Conservation (phyloP, 1,284 basidiomycete species). For the Puccinia brachypodii region DNA sequence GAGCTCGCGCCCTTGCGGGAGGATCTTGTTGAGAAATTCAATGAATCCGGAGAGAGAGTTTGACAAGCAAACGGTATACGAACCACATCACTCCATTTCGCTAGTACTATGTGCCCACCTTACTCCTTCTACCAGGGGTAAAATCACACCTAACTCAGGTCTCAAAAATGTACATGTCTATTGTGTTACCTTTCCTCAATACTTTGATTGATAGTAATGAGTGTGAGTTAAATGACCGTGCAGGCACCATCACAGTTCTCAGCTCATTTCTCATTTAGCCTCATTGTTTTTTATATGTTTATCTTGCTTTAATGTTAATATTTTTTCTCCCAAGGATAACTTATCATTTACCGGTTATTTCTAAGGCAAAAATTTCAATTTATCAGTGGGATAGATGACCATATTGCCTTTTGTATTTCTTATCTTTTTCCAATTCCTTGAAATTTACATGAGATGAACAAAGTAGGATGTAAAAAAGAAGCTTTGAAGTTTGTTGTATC, state of each 20-base stretch:
- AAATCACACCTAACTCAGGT: background rate
- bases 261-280: background rate
- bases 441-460: background rate
- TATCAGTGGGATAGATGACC: background rate
- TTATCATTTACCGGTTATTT: background rate
- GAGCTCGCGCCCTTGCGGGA: constrained; percentile 42
- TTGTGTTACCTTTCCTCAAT: background rate
- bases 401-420: background rate
- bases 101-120: background rate
- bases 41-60: background rate
- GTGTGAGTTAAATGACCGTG: background rate
- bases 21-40: constrained; percentile 18
- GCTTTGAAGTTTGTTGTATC: background rate
- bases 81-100: background rate
- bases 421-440: background rate
- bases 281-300: background rate
- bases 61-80: background rate
- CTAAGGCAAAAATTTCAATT: background rate
- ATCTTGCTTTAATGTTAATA: background rate
- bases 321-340: background rate
- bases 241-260: background rate
- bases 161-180: background rate
- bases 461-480: background rate
- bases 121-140: background rate
- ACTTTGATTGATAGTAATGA: background rate